phyloP scores from a whole-genome alignment of 768 basidiomycete species.

The Kwoniella europaea region DNA sequence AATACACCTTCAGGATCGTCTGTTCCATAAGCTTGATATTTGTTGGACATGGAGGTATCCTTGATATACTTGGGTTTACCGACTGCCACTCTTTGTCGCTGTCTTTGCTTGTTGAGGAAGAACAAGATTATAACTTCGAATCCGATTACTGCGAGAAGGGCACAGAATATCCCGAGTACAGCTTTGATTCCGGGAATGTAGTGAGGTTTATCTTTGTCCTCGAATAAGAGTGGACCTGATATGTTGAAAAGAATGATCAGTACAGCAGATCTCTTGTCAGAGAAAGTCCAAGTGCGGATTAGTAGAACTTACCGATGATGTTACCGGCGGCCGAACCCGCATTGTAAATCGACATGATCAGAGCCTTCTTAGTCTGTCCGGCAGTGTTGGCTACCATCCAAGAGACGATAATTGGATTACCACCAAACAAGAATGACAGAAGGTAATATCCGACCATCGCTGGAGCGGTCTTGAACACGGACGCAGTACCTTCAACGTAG shows the following conservation, averaged over 20 bases:
- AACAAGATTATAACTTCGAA: conserved; percentile 31
- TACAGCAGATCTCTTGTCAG: background rate
- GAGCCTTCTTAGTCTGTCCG: conserved; percentile 53
- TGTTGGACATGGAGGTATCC: conserved; percentile 45
- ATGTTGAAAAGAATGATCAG: background rate
- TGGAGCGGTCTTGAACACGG: conserved; percentile 28
- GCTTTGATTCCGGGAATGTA: conserved; percentile 44
- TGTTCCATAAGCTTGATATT: conserved; percentile 27
- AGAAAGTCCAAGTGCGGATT: background rate
- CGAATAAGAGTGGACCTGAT: conserved; percentile 50
- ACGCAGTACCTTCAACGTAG: conserved; percentile 29
- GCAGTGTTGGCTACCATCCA: conserved; percentile 39
- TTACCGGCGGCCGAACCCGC: conserved; percentile 64
- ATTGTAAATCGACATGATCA: conserved; percentile 62
- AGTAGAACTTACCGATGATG: conserved; percentile 40
- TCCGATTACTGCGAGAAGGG: conserved; percentile 13
- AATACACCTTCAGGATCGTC: conserved; percentile 17
- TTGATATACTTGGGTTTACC: conserved; percentile 54
- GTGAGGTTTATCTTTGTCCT: conserved; percentile 42
- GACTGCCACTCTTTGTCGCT: conserved; percentile 45
- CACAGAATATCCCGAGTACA: conserved; percentile 48
- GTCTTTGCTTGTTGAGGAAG: conserved; percentile 51
- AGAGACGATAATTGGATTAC: conserved; percentile 48
- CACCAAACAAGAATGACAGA: conserved; percentile 55
- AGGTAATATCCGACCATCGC: conserved; percentile 57